These are phyloP conservation scores for Rhizophagus clarus DNA, from an alignment of 192 early-diverging fungal genomes.

Conservation along the genomic window DNA sequence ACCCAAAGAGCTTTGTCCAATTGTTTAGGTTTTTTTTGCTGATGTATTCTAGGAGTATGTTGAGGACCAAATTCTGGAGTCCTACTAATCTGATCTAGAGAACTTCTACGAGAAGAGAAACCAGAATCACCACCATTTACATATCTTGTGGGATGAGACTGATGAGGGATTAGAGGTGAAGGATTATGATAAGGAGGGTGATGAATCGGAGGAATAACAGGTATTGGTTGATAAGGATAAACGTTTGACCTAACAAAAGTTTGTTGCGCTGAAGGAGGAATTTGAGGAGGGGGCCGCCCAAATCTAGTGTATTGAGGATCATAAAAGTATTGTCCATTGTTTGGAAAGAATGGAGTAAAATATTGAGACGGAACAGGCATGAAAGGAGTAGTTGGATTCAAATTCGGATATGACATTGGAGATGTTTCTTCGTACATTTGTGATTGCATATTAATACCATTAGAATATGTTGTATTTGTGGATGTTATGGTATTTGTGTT, in stretches of 20 bases:
- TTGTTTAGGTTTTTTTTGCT: slow-evolving; percentile 54
- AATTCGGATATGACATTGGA: neutral
- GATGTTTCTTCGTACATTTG: slow-evolving; percentile 13
- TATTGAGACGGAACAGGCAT: slow-evolving; percentile 19
- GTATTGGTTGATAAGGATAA: slow-evolving; percentile 15
- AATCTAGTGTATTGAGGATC: slow-evolving; percentile 27
- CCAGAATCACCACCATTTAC: slow-evolving; percentile 29
- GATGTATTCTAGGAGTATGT: slow-evolving; percentile 15
- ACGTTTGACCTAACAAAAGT: slow-evolving; percentile 26
- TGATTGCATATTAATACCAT: slow-evolving; percentile 2
- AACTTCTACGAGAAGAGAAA: slow-evolving; percentile 32
- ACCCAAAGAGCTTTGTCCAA: slow-evolving; percentile 56
- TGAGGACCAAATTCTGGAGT: slow-evolving; percentile 29
- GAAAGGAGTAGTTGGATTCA: slow-evolving; percentile 7
- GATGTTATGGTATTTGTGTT: neutral
- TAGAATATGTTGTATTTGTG: neutral
- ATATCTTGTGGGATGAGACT: slow-evolving; percentile 18
- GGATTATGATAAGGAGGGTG: slow-evolving; percentile 26
- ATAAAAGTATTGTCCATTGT: slow-evolving; percentile 27
- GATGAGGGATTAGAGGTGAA: slow-evolving; percentile 26
- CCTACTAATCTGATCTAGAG: slow-evolving; percentile 24
- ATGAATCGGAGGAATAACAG: slow-evolving; percentile 21
- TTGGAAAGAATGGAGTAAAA: slow-evolving; percentile 23
- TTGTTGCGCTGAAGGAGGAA: slow-evolving; percentile 1
- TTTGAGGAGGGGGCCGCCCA: slow-evolving; percentile 7